Evolutionary conservation across 1,284 basidiomycete species (phyloP).

Genomic region (Ustilago hordei): DNA sequence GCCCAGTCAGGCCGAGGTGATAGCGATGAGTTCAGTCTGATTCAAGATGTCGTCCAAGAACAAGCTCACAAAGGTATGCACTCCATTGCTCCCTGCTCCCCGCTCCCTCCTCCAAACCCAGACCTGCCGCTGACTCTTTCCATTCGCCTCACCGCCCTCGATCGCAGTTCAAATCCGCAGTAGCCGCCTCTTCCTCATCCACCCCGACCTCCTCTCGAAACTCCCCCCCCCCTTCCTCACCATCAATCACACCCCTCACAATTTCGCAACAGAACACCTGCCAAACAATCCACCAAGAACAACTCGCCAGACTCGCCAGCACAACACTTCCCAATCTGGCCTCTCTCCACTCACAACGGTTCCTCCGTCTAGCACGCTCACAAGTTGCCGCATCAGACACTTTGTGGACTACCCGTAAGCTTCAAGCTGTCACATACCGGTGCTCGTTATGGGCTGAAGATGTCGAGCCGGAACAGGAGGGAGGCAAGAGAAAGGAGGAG

Average conservation of each 20-base stretch:
- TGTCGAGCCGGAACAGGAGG: slow-evolving; percentile 11
- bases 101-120: neutral
- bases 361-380: slow-evolving; percentile 24
- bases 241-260: neutral
- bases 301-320: slow-evolving; percentile 25
- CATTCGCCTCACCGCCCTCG: neutral
- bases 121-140: neutral
- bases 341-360: slow-evolving; percentile 27
- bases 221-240: slow-evolving; percentile 8
- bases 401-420: slow-evolving; percentile 22
- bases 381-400: slow-evolving; percentile 9
- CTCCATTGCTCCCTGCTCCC: too few relatives aligned
- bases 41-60: slow-evolving; percentile 24
- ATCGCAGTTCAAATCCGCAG: slow-evolving; percentile 29
- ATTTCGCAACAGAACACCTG: slow-evolving; percentile 24
- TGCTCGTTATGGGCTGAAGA: slow-evolving; percentile 31
- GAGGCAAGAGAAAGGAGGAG: neutral
- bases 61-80: slow-evolving; percentile 26
- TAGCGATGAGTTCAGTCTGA: neutral
- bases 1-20: neutral
- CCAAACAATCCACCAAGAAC: slow-evolving; percentile 41
- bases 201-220: neutral
- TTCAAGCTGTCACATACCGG: slow-evolving; percentile 19
- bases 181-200: slow-evolving; percentile 19
- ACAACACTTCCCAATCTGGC: slow-evolving; percentile 32